Evolutionary conservation across 192 early-diverging fungal species (phyloP).

Genomic region (Coemansia sp.): DNA sequence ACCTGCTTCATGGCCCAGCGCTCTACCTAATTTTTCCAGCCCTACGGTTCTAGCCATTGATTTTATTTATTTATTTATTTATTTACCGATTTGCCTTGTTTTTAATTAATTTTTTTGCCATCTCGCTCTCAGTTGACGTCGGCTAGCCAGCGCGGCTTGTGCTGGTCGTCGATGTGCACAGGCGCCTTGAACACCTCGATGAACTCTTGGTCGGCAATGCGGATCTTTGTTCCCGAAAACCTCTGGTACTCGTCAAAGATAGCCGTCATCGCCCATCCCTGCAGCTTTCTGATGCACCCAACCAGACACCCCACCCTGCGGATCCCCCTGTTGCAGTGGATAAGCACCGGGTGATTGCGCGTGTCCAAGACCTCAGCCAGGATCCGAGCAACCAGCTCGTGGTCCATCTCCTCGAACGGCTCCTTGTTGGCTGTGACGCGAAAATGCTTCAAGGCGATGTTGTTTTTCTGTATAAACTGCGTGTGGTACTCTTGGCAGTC

Average conservation of each 20-base stretch:
- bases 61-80: too few relatives aligned
- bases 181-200: slow-evolving; percentile 42
- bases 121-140: background rate
- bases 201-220: slow-evolving; percentile 93
- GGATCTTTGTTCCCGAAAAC: slow-evolving; percentile 86
- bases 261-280: slow-evolving; percentile 93
- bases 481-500: slow-evolving; percentile 68
- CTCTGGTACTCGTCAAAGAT: slow-evolving; percentile 97
- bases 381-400: slow-evolving; percentile 25
- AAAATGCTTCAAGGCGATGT: slow-evolving; percentile 77
- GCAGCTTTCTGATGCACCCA: slow-evolving; percentile 89
- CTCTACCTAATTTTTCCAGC: too few relatives aligned
- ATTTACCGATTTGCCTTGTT: slow-evolving; percentile 7
- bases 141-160: slow-evolving; percentile 27
- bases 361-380: slow-evolving; percentile 43
- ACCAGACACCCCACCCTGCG: slow-evolving; percentile 92
- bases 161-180: slow-evolving; percentile 24
- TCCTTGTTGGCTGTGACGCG: slow-evolving; percentile 83
- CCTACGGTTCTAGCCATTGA: too few relatives aligned
- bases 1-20: too few relatives aligned
- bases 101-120: background rate
- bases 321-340: slow-evolving; percentile 95
- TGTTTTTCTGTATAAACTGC: slow-evolving; percentile 68
- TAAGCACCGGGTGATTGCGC: slow-evolving; percentile 62
- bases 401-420: slow-evolving; percentile 50